Evolutionary conservation across 768 basidiomycete genomes (phyloP).

Genomic region (Calocybe gangraenosa): DNA sequence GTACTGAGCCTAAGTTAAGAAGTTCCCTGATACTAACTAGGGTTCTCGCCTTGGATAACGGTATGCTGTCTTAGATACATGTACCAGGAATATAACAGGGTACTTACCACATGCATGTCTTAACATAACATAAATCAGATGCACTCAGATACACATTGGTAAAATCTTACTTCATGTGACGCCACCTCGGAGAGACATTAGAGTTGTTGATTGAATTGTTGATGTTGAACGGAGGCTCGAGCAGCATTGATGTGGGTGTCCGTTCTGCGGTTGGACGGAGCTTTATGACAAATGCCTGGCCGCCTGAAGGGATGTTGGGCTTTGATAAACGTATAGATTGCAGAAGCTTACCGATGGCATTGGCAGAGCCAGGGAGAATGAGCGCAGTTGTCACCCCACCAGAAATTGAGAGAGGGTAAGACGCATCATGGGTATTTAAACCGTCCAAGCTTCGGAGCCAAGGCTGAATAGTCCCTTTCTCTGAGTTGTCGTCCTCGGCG

Average conservation of each 20-base stretch:
- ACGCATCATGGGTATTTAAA: conserved; percentile 76
- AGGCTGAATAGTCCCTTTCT: conserved; percentile 40
- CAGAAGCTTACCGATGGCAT: conserved; percentile 50
- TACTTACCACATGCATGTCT: conserved; percentile 53
- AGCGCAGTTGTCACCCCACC: conserved; percentile 80
- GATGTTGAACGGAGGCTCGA: conserved; percentile 70
- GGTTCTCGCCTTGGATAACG: conserved; percentile 45
- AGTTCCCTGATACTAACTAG: conserved; percentile 29
- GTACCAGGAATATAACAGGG: conserved; percentile 14
- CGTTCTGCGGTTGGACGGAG: conserved; percentile 68
- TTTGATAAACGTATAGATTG: neutral
- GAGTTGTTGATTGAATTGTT: conserved; percentile 44
- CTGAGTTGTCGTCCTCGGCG: conserved; percentile 51
- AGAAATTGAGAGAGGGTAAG: conserved; percentile 64
- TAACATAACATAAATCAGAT: conserved; percentile 2
- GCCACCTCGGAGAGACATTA: conserved; percentile 52
- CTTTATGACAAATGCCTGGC: conserved; percentile 78
- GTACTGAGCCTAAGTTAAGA: neutral
- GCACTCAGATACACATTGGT: neutral
- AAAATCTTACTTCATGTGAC: conserved; percentile 66
- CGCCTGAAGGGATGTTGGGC: conserved; percentile 35
- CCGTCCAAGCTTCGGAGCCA: conserved; percentile 77
- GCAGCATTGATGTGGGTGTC: conserved; percentile 66
- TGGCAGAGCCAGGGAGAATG: conserved; percentile 69
- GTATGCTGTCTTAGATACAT: too few relatives aligned